Evolutionary conservation across 2,329 filamentous ascomycete species (phyloP).

Genomic region (Ophiostoma sp.): DNA sequence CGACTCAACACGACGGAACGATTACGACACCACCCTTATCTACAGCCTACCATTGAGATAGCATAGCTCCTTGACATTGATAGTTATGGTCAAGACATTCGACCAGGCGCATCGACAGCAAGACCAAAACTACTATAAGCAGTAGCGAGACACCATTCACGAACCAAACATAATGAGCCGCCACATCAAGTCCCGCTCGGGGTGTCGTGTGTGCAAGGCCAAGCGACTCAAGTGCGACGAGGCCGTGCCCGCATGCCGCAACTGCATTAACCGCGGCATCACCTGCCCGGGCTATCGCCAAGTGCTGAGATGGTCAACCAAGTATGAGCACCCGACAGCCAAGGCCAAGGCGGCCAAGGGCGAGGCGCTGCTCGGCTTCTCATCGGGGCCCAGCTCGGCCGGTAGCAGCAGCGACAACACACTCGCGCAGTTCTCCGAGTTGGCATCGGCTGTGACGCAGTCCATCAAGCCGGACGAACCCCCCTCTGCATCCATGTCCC

Average conservation of each 20-base stretch:
- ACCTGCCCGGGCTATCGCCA: constrained; percentile 32
- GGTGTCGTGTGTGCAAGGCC: constrained; percentile 26
- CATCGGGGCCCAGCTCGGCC: background rate
- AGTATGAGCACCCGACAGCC: constrained; percentile 32
- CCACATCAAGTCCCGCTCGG: constrained; percentile 25
- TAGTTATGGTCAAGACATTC: constrained; percentile 1
- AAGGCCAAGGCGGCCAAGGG: constrained; percentile 5
- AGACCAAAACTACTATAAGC: background rate
- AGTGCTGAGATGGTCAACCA: constrained; percentile 40
- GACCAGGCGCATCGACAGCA: background rate
- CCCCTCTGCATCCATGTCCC: background rate
- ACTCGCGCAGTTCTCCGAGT: constrained; percentile 20
- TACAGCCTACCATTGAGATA: background rate
- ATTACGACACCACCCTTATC: background rate
- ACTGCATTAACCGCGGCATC: constrained; percentile 31
- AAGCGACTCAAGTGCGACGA: constrained; percentile 34
- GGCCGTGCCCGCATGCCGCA: constrained; percentile 30
- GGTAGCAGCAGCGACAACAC: background rate
- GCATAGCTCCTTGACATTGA: background rate
- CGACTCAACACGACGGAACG: background rate
- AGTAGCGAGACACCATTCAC: background rate
- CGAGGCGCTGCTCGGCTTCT: background rate
- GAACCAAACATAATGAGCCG: constrained; percentile 23
- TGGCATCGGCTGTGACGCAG: constrained; percentile 18
- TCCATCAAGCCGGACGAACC: constrained; percentile 16